Conservation (phyloP, 345 rosid species). For the Excoecaria cochinchinensis region DNA sequence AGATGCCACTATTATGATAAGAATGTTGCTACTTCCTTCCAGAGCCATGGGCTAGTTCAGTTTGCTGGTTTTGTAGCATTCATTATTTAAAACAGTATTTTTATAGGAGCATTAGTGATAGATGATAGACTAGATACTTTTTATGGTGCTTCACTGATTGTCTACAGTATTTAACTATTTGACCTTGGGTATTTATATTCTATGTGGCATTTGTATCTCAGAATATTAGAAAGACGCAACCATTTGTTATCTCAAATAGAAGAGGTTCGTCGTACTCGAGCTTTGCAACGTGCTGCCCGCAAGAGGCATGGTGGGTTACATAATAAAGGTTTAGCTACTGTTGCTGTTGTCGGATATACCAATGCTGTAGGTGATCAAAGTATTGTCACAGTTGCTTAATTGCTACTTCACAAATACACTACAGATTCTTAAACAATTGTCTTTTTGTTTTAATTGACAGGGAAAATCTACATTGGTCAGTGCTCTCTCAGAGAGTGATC, state of each 20-base stretch:
- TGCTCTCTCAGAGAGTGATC: constrained; percentile 64
- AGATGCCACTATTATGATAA: neutral
- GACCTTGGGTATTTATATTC: neutral
- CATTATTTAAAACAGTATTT: neutral
- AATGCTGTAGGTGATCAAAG: constrained; percentile 72
- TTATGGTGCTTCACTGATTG: neutral
- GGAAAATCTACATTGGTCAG: constrained; percentile 88
- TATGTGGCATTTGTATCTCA: constrained; percentile 26
- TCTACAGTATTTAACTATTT: neutral
- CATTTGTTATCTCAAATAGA: constrained; percentile 67
- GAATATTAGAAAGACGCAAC: constrained; percentile 69
- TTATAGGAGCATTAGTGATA: neutral
- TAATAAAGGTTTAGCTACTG: constrained; percentile 57
- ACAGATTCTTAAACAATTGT: neutral
- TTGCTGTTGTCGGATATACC: constrained; percentile 96
- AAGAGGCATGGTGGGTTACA: constrained; percentile 51
- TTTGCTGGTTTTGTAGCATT: neutral
- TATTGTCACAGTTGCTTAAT: constrained; percentile 9
- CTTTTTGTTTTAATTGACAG: constrained; percentile 35
- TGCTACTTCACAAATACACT: constrained; percentile 5
- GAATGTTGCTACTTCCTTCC: constrained; percentile 3
- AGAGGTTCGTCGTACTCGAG: constrained; percentile 83
- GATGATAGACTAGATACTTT: neutral
- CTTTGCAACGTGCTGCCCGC: constrained; percentile 82
- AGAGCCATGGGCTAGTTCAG: neutral